Evolutionary conservation across 2,329 filamentous ascomycete genomes (phyloP), one percentile per base, ranked within the genome.

Genomic region (Blastomyces silverae): DNA sequence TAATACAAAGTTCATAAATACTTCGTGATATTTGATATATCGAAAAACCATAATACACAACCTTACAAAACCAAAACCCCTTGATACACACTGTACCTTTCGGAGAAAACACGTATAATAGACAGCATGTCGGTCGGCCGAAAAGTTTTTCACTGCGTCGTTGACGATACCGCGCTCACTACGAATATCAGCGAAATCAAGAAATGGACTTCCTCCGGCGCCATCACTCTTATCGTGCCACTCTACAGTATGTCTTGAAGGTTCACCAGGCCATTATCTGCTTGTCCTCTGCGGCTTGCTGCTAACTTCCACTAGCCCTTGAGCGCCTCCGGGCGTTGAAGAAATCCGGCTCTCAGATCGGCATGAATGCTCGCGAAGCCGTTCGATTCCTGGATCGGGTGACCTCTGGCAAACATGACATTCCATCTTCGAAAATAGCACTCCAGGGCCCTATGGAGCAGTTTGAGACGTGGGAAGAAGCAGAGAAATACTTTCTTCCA

Each of bases 111-210:
- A 2, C 34, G 13, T 52, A 22, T 25, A n/a, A 52, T 39, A 52
- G 46, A 39, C 60, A 57, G 28, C 69, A 79, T 79, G 77, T 75
- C 77, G 68, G 70, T 75, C 65, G 76, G 71, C 69, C 76, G 76
- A 69, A 81, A 80, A 71, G 75, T 79, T 68, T 80, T 82, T 68
- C 78, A 81, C 72, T 83, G 81, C 74, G 79, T 82, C 67, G 79
- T 82, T 67, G 81, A 83, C 71, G 81, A 82, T 69, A 82, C 80
- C 61, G 80, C 80, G 59, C 71, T 83, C 64, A 81, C 79, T 58
- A 79, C 80, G 62, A 82, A 80, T 66, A 80, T 83, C 67, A 79
- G 79, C 64, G 81, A 82, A 70, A 80, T 83, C 66, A 83, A 83
- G 72, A 77, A 77, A 71, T 83, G 81, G 79, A 79, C 81, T 61